Base-by-base conservation (phyloP, 1,284 basidiomycete genomes). In the Melampsora larici-populina region DNA sequence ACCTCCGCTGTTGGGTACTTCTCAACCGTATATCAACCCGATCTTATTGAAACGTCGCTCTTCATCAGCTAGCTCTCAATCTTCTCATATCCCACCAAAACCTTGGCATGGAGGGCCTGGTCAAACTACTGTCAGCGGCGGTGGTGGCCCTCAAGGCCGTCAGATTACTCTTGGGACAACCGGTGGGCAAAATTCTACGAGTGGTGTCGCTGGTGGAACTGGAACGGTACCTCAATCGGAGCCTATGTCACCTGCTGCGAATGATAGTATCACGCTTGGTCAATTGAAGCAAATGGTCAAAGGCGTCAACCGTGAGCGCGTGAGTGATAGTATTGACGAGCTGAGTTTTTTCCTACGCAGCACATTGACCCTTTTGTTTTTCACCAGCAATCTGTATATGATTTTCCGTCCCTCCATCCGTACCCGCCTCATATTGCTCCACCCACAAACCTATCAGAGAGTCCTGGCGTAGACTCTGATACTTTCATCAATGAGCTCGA, bases 401-500 rank as follows among this genome's bases (percentile, higher is more conserved):
- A 71, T 33, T 67, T 78, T 49, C 71, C 71, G n/a, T 71, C 76
- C 7, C 17, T 65, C 33, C 64, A 71, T 64, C 36, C 55, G 33
- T 29, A 70, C 29, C 71, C 64, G n/a, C 69, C 76, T 62, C 76
- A 78, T 63, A 62, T 71, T n/a, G 33, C 68, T 6, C 60, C 8
- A 29, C 46, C 62, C 24, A n/a, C 60, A 46, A 18, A 40, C 9
- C 13, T 51, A n/a, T 51, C 24, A 29, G 33, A 68, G 7, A 33
- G 48, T 36, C 11, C n/a, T 51, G 36, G 80, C 82, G 24, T 78
- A 82, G 96, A 99, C 83, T 92, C 96, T 82, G 94, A 98, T 84
- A 92, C 91, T 21, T 89, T 97, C 63, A 90, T 95, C 87, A 92
- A 93, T 81, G 97, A 98, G 84, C 91, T 99, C 65, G 92, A 98